Evolutionary conservation across 2,329 filamentous ascomycete species (phyloP).

Genomic region (Fusarium verrucosum): DNA sequence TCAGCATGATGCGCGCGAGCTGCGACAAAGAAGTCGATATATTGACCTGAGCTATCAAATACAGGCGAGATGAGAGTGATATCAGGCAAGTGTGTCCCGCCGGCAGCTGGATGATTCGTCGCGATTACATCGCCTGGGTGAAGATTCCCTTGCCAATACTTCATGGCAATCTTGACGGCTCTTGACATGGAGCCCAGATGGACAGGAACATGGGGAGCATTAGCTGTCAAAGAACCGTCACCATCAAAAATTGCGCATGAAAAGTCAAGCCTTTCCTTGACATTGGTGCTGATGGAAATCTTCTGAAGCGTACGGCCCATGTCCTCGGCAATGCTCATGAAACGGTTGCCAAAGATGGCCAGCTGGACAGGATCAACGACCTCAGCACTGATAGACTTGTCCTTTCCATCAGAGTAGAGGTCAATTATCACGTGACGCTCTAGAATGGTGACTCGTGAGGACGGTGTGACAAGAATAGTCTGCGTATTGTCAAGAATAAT

Average conservation of each 20-base stretch:
- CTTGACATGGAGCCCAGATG: constrained; percentile 85
- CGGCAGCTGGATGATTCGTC: constrained; percentile 84
- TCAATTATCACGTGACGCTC: neutral
- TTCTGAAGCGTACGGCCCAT: constrained; percentile 84
- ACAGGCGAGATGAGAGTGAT: constrained; percentile 70
- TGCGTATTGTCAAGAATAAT: constrained; percentile 89
- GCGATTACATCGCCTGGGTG: constrained; percentile 78
- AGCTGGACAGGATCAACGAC: constrained; percentile 80
- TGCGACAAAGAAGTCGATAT: no score
- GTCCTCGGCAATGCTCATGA: constrained; percentile 87
- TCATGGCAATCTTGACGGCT: constrained; percentile 60
- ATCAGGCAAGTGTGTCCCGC: constrained; percentile 83
- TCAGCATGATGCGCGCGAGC: constrained; percentile 72
- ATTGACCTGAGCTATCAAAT: no score
- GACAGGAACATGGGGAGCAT: constrained; percentile 81
- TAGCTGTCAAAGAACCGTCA: constrained; percentile 59
- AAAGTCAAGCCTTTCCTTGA: constrained; percentile 84
- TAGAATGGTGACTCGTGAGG: neutral
- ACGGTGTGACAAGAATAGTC: constrained; percentile 78
- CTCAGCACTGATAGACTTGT: no score
- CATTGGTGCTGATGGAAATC: constrained; percentile 81
- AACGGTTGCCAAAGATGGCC: constrained; percentile 81
- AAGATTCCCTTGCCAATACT: no score
- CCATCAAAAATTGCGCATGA: constrained; percentile 80
- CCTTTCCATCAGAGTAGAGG: no score